Base-by-base conservation (phyloP, 495 filamentous ascomycete genomes). In the Daldinia bambusicola region DNA sequence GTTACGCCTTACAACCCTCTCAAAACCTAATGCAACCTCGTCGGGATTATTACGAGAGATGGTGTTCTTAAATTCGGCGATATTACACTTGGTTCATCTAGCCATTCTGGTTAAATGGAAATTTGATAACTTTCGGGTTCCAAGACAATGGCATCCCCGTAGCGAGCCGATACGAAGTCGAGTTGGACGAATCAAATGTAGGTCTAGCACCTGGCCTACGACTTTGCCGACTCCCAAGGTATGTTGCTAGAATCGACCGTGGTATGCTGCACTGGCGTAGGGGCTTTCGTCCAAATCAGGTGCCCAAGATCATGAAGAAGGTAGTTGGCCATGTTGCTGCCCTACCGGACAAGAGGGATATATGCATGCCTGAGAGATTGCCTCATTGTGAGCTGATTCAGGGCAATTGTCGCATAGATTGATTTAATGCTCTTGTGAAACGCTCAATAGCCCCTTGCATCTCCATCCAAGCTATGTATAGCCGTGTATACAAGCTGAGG, bases 271-370 rank as follows among this genome's bases (percentile, higher is more conserved):
- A 26, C 41, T 52, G 45, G 5, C 32, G 14, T 55, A 5, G 32
- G 52, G 48, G 50, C 34, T 40, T 67, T 55, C 40, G 43, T 66
- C 58, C 51, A 61, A 55, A 51, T 63, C 58, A 51, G 61, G 70
- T 55, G 59, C 62, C 57, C 62, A 66, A 50, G 57, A 51, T 30
- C 40, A 56, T 38, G 43, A 51, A 14, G 26, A 58, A 31, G 43
- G 55, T 6, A 41, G 52, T 66, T 45, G 9, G 41, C 70, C 62
- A 59, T 52, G 57, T 73, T 73, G 70, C 32, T 66, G 66, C 66
- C 70, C 58, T 73, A 73, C 66, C 62, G 70, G 61, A 63, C 57
- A 56, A 73, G 66, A 59, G 66, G 70, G 66, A 69, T 36, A 61
- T 52, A 41, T 38, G 31, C 62, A 10, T 55, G 61, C 65, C 61